These are phyloP conservation scores for Coemansia sp. DNA, from an alignment of 192 early-diverging fungal genomes.

Conservation along the genomic window DNA sequence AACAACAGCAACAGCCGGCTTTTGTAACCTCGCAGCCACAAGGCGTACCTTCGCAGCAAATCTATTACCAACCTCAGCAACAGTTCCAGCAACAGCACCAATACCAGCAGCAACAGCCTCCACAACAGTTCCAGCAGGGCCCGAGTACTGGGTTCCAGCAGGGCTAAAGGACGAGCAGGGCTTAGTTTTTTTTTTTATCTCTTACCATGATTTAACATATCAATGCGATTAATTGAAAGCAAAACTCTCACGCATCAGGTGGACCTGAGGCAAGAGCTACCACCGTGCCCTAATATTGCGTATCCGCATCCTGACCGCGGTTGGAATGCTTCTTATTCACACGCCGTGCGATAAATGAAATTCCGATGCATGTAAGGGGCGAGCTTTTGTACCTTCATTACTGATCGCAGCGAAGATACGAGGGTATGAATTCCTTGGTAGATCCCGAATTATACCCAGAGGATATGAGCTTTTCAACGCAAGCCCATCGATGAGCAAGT, in stretches of 20 bases:
- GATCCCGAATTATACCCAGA: too few relatives aligned
- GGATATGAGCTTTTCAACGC: not conserved
- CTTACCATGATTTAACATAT: not conserved
- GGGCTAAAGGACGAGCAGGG: not conserved
- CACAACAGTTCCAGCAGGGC: conserved; percentile 14
- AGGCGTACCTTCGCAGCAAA: not conserved
- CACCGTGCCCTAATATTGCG: not conserved
- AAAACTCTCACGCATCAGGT: not conserved
- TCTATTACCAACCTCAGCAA: conserved; percentile 13
- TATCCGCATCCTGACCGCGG: not conserved
- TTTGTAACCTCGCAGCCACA: conserved; percentile 6
- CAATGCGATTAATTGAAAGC: not conserved
- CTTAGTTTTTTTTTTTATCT: not conserved
- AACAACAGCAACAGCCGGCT: not conserved
- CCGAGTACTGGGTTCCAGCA: conserved; percentile 6
- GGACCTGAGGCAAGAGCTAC: not conserved
- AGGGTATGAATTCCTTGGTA: too few relatives aligned
- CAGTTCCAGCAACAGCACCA: conserved; percentile 20
- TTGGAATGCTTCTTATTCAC: not conserved
- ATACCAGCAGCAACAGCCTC: conserved; percentile 11
- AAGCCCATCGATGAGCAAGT: not conserved
- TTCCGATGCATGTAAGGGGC: not conserved
- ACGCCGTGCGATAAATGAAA: not conserved
- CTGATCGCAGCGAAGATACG: not conserved
- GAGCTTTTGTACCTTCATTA: too few relatives aligned